Base-by-base conservation (phyloP, 2,329 filamentous ascomycete genomes). In the Emericellopsis cladophorae region DNA sequence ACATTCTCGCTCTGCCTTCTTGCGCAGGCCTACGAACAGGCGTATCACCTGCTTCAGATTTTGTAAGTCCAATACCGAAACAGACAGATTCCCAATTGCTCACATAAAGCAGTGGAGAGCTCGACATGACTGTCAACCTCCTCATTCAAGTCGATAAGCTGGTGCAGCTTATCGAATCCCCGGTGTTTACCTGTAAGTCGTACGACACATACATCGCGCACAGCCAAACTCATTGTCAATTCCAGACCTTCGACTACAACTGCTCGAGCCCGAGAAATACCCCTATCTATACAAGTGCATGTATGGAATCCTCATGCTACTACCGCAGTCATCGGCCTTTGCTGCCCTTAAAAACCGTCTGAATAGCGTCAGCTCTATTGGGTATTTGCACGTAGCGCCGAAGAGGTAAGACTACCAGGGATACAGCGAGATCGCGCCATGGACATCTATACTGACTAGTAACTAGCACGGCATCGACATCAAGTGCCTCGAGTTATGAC, bases 61-160 rank as follows among this genome's bases (percentile, higher is more conserved):
- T 95, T 98, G 85, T 93, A 59, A 53, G 79, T 59, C 44, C 11
- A 10, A 11, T 12, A 37, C 36, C 14, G 32, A 9, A 9, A 8
- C 9, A 21, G n/a, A 14, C 3, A 7, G 9, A 21, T 35, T 10
- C 32, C 3, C n/a, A 9, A 15, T 9, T 12, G n/a, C 32, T 35
- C 9, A 35, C n/a, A 15, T 4, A 4, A 14, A 35, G 26, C 48
- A 94, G 87, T 61, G 92, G 87, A 44, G 92, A 98, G 53, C 70
- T 98, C 38, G 92, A 98, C 59, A 96, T 98, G 87, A 96, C 90
- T 0, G 92, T 98, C 51, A 95, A 95, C 52, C 94, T 95, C 62
- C 75, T 98, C 42, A 98, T 98, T 35, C 93, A 98, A 58, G 95
- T 98, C 50, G 92, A 98, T 61, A 98, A 98, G 60, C 73, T 98